Percentiles rank a stretch among this genome's conserved stretches.
These are phyloP conservation scores for Phlyctochytrium bullatum DNA, from an alignment of 192 early-diverging fungal genomes.

Conservation along the genomic window DNA sequence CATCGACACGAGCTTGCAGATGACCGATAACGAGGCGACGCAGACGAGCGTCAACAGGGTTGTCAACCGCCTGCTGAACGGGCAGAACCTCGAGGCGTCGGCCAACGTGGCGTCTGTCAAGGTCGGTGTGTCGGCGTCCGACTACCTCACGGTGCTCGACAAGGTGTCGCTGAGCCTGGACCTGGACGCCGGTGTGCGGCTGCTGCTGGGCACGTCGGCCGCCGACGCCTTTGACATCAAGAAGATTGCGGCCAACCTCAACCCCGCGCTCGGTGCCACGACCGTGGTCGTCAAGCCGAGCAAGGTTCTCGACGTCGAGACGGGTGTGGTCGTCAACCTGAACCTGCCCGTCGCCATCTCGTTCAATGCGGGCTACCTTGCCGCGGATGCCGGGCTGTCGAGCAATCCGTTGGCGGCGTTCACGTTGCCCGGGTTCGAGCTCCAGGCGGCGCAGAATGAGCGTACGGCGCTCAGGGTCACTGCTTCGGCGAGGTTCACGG, in stretches of 20 bases:
- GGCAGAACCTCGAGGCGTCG: not conserved
- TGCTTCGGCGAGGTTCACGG: not conserved
- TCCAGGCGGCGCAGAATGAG: not conserved
- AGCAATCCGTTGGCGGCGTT: not conserved
- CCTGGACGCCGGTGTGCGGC: not conserved
- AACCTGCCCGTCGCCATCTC: not conserved
- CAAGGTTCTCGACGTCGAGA: not conserved
- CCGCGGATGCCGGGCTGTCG: not conserved
- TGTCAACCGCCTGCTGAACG: not conserved
- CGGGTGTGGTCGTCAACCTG: not conserved
- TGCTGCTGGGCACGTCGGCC: not conserved
- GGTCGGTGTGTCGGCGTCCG: not conserved
- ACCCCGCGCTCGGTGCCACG: not conserved
- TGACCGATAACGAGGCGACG: not conserved
- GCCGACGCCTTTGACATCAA: not conserved
- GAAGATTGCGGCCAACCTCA: not conserved
- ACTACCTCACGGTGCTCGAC: not conserved
- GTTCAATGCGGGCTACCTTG: not conserved
- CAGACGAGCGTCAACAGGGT: not conserved
- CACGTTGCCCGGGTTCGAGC: not conserved
- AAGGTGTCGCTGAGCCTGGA: not conserved
- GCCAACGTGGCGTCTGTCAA: not conserved
- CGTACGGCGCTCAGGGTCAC: not conserved
- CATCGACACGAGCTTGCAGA: not conserved
- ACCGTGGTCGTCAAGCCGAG: not conserved